These are phyloP conservation scores for Penicillium sp. DNA, from an alignment of 2,329 filamentous ascomycete genomes.

Conservation along the genomic window DNA sequence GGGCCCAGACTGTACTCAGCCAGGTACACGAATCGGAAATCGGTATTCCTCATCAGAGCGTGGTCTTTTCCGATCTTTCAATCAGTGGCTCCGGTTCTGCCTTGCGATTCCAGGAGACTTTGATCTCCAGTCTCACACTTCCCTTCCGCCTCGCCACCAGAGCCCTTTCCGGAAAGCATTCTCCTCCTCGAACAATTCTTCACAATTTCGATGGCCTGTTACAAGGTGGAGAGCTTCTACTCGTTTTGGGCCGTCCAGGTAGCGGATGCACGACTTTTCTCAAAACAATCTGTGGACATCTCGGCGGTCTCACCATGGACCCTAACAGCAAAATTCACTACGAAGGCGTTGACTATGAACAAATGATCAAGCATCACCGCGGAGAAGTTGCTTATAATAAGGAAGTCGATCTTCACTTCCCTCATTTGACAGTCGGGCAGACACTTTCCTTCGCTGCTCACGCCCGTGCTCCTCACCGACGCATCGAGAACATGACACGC, in stretches of 20 bases:
- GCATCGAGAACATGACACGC: constrained; percentile 13
- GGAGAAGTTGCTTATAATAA: constrained; percentile 32
- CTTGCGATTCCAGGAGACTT: constrained; percentile 23
- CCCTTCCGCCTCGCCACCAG: constrained; percentile 31
- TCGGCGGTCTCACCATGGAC: constrained; percentile 29
- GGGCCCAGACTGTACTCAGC: constrained; percentile 21
- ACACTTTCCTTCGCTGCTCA: constrained; percentile 71
- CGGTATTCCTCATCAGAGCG: constrained; percentile 19
- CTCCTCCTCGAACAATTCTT: constrained; percentile 24
- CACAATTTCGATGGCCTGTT: constrained; percentile 38
- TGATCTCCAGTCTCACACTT: constrained; percentile 19
- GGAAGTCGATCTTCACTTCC: constrained; percentile 51
- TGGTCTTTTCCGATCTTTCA: constrained; percentile 24
- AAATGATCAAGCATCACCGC: constrained; percentile 60
- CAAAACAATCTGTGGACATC: constrained; percentile 76
- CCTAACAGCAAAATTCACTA: constrained; percentile 67
- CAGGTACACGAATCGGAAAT: constrained; percentile 22
- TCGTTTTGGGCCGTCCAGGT: constrained; percentile 38
- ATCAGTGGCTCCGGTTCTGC: constrained; percentile 24
- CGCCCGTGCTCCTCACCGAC: constrained; percentile 45
- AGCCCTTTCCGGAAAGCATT: constrained; percentile 26
- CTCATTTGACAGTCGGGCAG: constrained; percentile 59
- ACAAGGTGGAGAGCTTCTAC: constrained; percentile 43
- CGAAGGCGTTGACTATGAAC: constrained; percentile 55
- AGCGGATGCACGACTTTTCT: constrained; percentile 68